A percentile compares a stretch with the other conserved stretches of the same genome.
phyloP scores from a whole-genome alignment of 163 green algal species.

The Scenedesmus sp. region DNA sequence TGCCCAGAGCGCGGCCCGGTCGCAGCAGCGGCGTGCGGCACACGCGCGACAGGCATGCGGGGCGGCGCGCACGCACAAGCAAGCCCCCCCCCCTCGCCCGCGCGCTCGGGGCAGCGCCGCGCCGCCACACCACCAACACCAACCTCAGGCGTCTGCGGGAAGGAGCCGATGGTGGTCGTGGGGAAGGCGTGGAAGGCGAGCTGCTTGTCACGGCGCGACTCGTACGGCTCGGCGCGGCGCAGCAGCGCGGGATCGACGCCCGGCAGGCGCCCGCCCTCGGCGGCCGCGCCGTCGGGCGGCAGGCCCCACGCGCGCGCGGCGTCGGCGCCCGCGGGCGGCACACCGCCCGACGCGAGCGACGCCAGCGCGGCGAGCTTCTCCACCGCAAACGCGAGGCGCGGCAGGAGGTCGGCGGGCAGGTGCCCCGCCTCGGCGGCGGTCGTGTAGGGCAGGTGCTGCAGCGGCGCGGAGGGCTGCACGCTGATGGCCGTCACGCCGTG shows the following conservation, averaged over 20 bases:
- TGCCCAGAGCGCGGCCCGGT: slow-evolving; percentile 30
- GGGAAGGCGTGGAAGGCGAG: slow-evolving; percentile 71
- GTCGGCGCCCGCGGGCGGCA: background rate
- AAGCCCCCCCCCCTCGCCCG: slow-evolving; percentile 39
- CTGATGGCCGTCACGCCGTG: slow-evolving; percentile 48
- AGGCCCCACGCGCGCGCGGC: slow-evolving; percentile 21
- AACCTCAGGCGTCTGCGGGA: slow-evolving; percentile 83
- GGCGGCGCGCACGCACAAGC: background rate
- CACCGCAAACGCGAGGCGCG: slow-evolving; percentile 77
- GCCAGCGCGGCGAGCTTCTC: slow-evolving; percentile 86
- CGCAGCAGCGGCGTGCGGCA: too few species aligned
- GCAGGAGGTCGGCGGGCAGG: slow-evolving; percentile 43
- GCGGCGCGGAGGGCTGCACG: slow-evolving; percentile 66
- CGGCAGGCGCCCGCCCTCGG: background rate
- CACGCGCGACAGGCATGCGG: background rate
- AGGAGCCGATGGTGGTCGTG: slow-evolving; percentile 81
- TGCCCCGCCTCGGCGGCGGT: slow-evolving; percentile 57
- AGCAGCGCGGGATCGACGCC: slow-evolving; percentile 61
- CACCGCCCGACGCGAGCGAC: slow-evolving; percentile 36
- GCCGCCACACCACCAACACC: slow-evolving; percentile 36
- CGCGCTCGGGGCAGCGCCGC: too few species aligned
- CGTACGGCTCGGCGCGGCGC: slow-evolving; percentile 63
- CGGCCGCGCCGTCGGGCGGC: slow-evolving; percentile 39
- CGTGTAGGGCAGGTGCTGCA: slow-evolving; percentile 89
- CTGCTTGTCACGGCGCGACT: slow-evolving; percentile 68